Conservation (phyloP, 2,329 filamentous ascomycete genomes). For the Trematosphaeria pertusa region DNA sequence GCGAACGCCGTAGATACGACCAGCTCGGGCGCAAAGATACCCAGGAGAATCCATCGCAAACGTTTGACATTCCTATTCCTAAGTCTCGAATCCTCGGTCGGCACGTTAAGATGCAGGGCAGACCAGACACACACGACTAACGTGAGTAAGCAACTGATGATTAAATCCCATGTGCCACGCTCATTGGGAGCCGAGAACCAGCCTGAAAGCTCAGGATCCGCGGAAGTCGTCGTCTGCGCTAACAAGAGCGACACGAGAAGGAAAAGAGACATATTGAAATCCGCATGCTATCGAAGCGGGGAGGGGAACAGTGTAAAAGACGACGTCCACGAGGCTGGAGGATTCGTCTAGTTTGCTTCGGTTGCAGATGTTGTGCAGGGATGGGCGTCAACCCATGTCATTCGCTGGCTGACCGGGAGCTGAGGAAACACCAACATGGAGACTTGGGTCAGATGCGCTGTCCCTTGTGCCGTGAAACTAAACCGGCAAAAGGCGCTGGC, state of each 20-base stretch:
- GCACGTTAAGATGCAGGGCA: constrained; percentile 33
- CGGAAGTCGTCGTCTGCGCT: constrained; percentile 8
- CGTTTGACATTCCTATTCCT: constrained; percentile 21
- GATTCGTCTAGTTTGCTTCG: no score
- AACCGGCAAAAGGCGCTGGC: no score
- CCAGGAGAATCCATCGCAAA: constrained; percentile 25
- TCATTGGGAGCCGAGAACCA: constrained; percentile 30
- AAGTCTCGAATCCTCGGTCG: constrained; percentile 21
- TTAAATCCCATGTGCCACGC: constrained; percentile 26
- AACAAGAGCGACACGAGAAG: constrained; percentile 8
- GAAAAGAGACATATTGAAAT: neutral
- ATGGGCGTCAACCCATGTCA: no score
- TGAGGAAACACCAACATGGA: no score
- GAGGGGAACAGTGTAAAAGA: no score
- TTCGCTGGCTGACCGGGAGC: no score
- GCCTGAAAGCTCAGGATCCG: constrained; percentile 11
- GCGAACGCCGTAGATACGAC: constrained; percentile 33
- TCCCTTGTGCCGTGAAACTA: no score
- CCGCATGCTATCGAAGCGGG: no score
- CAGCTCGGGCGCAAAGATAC: constrained; percentile 33
- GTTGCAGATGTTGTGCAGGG: no score
- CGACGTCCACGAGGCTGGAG: no score
- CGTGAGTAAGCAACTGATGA: constrained; percentile 27
- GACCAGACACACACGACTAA: constrained; percentile 32
- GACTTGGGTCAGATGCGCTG: no score